Conservation (phyloP, 768 basidiomycete species). For the Kondoa subrosea region DNA sequence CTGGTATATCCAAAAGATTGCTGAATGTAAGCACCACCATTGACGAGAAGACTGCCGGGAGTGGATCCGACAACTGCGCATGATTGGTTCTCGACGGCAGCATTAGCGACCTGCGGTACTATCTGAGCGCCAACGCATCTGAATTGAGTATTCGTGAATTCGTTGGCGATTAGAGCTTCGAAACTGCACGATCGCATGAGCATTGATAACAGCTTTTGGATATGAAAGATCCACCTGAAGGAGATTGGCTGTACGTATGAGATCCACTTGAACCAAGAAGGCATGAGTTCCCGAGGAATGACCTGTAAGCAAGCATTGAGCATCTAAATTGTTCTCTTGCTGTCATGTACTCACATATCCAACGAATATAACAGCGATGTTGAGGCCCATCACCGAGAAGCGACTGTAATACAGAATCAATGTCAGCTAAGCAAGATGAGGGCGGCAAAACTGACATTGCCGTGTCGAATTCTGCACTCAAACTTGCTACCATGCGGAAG, state of each 20-base stretch:
- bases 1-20: conserved; percentile 44
- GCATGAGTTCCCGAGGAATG: conserved; percentile 35
- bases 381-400: background rate
- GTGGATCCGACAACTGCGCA: conserved; percentile 15
- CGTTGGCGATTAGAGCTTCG: conserved; percentile 66
- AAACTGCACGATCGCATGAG: conserved; percentile 40
- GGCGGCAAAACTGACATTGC: background rate
- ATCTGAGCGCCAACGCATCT: conserved; percentile 50
- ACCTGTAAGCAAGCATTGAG: background rate
- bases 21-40: background rate
- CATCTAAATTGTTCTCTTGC: background rate
- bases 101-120: conserved; percentile 35
- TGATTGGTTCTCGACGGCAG: conserved; percentile 51
- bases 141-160: conserved; percentile 42
- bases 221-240: conserved; percentile 29
- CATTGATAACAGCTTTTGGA: background rate
- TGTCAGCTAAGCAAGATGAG: background rate
- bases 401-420: background rate
- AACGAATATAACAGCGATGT: background rate
- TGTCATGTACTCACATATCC: background rate
- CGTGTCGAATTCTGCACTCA: background rate
- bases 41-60: background rate
- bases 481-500: background rate
- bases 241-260: conserved; percentile 40
- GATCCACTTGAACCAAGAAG: conserved; percentile 40